phyloP scores from a whole-genome alignment of 2,329 filamentous ascomycete genomes.

The Alternaria rosae region DNA sequence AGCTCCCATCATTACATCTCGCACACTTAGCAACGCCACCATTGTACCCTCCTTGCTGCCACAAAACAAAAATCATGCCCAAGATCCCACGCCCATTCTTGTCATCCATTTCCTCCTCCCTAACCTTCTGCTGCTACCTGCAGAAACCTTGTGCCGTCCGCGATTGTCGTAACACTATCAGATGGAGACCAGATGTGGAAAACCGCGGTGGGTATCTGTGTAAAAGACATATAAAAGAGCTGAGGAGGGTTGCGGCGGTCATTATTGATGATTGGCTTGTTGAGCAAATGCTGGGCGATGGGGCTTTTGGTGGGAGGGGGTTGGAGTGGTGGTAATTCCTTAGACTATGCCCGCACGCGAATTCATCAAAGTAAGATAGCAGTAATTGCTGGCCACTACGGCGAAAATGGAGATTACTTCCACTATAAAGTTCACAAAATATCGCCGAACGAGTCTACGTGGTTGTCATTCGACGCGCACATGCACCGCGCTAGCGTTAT shows the following conservation, averaged over 20 bases:
- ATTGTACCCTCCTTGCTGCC: too few relatives aligned
- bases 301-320: background rate
- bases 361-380: too few relatives aligned
- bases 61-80: background rate
- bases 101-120: background rate
- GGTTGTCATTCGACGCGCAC: background rate
- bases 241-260: background rate
- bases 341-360: background rate
- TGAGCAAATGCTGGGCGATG: background rate
- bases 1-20: background rate
- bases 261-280: constrained; percentile 1
- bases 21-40: background rate
- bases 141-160: background rate
- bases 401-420: background rate
- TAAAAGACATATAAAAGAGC: background rate
- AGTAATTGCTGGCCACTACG: too few relatives aligned
- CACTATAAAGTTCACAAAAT: background rate
- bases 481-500: background rate
- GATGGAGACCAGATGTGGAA: background rate
- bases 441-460: fast-evolving
- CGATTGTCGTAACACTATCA: background rate
- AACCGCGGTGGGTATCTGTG: background rate
- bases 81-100: background rate
- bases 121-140: background rate
- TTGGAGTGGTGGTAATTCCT: background rate